Conservation (phyloP, 257 asterid genomes). For the Solanum virginianum region DNA sequence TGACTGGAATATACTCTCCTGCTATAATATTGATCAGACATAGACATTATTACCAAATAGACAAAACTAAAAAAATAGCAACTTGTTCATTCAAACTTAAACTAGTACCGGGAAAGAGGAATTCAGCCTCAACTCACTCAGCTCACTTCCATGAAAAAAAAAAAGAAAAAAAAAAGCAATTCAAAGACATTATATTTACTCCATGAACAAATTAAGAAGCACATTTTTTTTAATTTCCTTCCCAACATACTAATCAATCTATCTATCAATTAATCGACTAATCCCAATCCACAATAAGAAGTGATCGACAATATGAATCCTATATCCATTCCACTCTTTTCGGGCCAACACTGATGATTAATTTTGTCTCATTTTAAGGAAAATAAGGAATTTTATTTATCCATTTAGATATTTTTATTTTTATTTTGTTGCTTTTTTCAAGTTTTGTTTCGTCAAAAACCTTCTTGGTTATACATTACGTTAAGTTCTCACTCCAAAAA, state of each 20-base stretch:
- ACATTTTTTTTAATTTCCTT: neutral
- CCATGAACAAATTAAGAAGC: neutral
- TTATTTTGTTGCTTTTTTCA: neutral
- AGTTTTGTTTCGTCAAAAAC: neutral
- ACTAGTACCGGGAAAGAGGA: neutral
- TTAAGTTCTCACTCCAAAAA: neutral
- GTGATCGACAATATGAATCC: neutral
- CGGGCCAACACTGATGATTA: neutral
- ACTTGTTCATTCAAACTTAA: neutral
- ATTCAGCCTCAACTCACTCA: neutral
- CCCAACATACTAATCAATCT: neutral
- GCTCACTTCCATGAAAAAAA: neutral
- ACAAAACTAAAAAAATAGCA: neutral
- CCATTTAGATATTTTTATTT: neutral
- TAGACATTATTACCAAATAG: neutral
- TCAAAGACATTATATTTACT: neutral
- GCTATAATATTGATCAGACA: constrained; percentile 25
- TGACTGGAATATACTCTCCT: constrained; percentile 45
- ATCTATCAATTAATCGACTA: neutral
- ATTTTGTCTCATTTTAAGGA: neutral
- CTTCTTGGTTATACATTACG: neutral
- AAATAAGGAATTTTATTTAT: neutral
- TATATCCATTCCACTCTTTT: neutral
- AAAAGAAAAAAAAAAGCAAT: neutral
- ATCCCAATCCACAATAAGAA: neutral